These are phyloP conservation scores for Colletotrichum liaoningense DNA, from an alignment of 2,329 filamentous ascomycete genomes.

Conservation along the genomic window DNA sequence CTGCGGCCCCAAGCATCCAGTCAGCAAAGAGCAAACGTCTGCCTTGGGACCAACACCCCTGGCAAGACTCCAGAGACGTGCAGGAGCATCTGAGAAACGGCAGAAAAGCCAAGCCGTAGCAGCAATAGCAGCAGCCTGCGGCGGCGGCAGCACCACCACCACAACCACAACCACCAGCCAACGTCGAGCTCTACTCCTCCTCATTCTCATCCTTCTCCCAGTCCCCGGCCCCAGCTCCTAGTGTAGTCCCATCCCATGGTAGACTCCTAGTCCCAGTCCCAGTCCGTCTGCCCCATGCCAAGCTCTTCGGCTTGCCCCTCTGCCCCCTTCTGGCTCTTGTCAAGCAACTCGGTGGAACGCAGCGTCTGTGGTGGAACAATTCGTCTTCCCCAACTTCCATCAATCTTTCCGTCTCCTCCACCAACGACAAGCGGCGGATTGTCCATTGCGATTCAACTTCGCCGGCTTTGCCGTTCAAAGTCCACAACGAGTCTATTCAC, in stretches of 20 bases:
- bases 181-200: neutral
- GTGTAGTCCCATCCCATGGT: neutral
- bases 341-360: slow-evolving; percentile 32
- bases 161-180: neutral
- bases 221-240: neutral
- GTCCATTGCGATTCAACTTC: slow-evolving; percentile 12
- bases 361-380: slow-evolving; percentile 39
- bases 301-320: slow-evolving; percentile 29
- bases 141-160: neutral
- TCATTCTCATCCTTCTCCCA: neutral
- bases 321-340: slow-evolving; percentile 27
- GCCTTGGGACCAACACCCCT: slow-evolving; percentile 21
- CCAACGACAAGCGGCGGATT: slow-evolving; percentile 35
- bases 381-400: slow-evolving; percentile 34
- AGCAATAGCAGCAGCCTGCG: neutral
- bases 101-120: neutral
- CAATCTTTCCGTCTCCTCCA: slow-evolving; percentile 37
- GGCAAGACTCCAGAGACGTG: slow-evolving; percentile 13
- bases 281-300: slow-evolving; percentile 33
- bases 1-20: slow-evolving; percentile 11
- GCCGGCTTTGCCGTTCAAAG: slow-evolving; percentile 26
- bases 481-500: slow-evolving; percentile 21
- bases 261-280: slow-evolving; percentile 3
- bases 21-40: slow-evolving; percentile 6
- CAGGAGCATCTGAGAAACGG: neutral